Evolutionary conservation across 2,329 filamentous ascomycete genomes (phyloP), one percentile per base, ranked within the genome.

Genomic region (Pseudogymnoascus sp.): DNA sequence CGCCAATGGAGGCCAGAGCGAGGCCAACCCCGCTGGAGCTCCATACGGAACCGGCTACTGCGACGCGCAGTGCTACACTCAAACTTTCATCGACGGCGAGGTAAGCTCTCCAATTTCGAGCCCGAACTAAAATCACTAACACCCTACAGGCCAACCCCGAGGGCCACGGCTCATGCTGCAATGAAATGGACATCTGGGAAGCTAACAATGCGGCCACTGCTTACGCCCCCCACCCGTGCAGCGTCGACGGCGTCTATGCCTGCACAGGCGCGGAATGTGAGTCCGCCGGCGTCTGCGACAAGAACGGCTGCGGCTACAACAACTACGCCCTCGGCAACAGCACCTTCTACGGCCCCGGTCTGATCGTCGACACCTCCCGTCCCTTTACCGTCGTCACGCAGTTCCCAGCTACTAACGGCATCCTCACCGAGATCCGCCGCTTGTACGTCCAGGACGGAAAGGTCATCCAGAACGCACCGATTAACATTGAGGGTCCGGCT

Each of bases 141-240:
- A 47, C 67, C 72, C 68, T 68, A 76, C 63, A 70, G 73, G 73
- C 74, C 23, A 80, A 80, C 69, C 68, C 78, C 56, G 73, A 76
- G 44, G 73, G 72, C 38, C 70, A 75, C 18, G 78, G 80, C 28
- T 71, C 77, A 2, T 83, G 81, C 76, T 83, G 81, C 68, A 80
- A 80, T 66, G 80, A 83, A 68, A 77, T 83, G 71, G 81, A 83
- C 63, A 80, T 83, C 66, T 82, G 80, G 79, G 80, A 83, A 65
- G 80, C 80, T 56, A 83, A 83, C 73, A 74, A 74, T 16, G 71
- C 71, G 2, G 72, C 81, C 4, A 78, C 73, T 16, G 74, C 76
- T 7, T 70, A 80, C 14, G 78, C 80, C 0, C 80, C 81, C 3
- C 81, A 83, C 64, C 74, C 78, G 1, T 83, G 81, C 75, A 76